These are phyloP conservation scores for Alternaria arbusti DNA, from an alignment of 2,329 filamentous ascomycete genomes.

Conservation along the genomic window DNA sequence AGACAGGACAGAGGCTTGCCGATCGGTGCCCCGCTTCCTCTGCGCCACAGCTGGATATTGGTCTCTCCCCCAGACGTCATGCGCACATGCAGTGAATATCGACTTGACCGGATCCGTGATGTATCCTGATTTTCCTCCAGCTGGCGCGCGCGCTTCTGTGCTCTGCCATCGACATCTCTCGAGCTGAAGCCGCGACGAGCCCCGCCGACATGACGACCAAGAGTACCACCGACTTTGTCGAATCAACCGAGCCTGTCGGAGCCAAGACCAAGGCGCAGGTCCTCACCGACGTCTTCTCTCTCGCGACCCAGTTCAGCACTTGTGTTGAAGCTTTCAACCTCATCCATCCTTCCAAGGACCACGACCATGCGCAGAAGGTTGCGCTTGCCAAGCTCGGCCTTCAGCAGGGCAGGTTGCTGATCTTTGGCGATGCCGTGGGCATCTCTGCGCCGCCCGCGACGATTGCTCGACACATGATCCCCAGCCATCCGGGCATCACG, in stretches of 20 bases:
- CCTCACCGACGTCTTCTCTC: slow-evolving; percentile 50
- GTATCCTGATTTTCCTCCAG: background rate
- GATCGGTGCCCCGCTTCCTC: slow-evolving; percentile 35
- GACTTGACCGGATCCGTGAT: slow-evolving; percentile 10
- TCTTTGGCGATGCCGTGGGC: slow-evolving; percentile 57
- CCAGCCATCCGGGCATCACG: slow-evolving; percentile 51
- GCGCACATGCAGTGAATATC: slow-evolving; percentile 27
- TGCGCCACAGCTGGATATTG: slow-evolving; percentile 33
- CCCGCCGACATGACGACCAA: slow-evolving; percentile 34
- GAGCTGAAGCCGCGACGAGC: slow-evolving; percentile 5
- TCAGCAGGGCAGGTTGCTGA: slow-evolving; percentile 56
- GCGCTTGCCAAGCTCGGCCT: slow-evolving; percentile 53
- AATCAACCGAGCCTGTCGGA: slow-evolving; percentile 20
- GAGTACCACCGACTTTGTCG: slow-evolving; percentile 22
- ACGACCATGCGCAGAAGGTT: slow-evolving; percentile 53
- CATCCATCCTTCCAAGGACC: slow-evolving; percentile 52
- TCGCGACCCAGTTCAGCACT: slow-evolving; percentile 55
- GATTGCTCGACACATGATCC: slow-evolving; percentile 54
- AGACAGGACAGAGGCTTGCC: slow-evolving; percentile 10
- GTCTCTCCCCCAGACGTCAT: slow-evolving; percentile 38
- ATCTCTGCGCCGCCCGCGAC: slow-evolving; percentile 52
- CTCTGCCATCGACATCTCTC: background rate
- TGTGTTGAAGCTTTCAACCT: slow-evolving; percentile 57
- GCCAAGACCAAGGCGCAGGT: slow-evolving; percentile 39
- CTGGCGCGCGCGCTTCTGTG: background rate